These are phyloP conservation scores for Aspergillus cejpii DNA, from an alignment of 2,329 filamentous ascomycete species.

Conservation along the genomic window DNA sequence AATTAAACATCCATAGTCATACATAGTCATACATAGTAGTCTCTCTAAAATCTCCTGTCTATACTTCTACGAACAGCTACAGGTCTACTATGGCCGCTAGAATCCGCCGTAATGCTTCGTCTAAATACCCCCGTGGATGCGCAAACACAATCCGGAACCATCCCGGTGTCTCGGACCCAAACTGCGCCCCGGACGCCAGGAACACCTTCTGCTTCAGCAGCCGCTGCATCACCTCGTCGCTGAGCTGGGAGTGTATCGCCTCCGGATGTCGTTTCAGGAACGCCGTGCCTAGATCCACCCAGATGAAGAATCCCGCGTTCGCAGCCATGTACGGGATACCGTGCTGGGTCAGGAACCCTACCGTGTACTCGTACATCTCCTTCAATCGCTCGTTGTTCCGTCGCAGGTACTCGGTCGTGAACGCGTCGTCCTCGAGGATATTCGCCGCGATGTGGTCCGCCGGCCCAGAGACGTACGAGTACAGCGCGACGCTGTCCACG, in stretches of 20 bases:
- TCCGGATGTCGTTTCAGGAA: constrained; percentile 22
- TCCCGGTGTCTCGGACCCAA: constrained; percentile 36
- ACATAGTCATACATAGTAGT: too few relatives aligned
- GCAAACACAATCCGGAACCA: constrained; percentile 43
- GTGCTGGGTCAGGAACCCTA: constrained; percentile 34
- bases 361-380: constrained; percentile 37
- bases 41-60: too few relatives aligned
- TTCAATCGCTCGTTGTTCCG: constrained; percentile 41
- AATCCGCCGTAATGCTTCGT: constrained; percentile 30
- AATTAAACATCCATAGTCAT: too few relatives aligned
- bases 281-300: constrained; percentile 43
- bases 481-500: constrained; percentile 38
- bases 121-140: constrained; percentile 26
- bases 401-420: constrained; percentile 41
- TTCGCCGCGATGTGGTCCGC: constrained; percentile 35
- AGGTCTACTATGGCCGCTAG: constrained; percentile 12
- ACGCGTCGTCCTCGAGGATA: constrained; percentile 42
- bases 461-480: constrained; percentile 45
- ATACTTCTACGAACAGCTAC: too few relatives aligned
- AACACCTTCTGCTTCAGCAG: constrained; percentile 36
- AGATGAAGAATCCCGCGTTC: constrained; percentile 55
- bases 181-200: constrained; percentile 30
- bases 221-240: constrained; percentile 28
- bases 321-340: constrained; percentile 44
- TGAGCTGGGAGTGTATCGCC: constrained; percentile 6